Evolutionary conservation across 2,329 filamentous ascomycete species (phyloP), one percentile per base, ranked within the genome.

Genomic region (Trichoderma koningii): DNA sequence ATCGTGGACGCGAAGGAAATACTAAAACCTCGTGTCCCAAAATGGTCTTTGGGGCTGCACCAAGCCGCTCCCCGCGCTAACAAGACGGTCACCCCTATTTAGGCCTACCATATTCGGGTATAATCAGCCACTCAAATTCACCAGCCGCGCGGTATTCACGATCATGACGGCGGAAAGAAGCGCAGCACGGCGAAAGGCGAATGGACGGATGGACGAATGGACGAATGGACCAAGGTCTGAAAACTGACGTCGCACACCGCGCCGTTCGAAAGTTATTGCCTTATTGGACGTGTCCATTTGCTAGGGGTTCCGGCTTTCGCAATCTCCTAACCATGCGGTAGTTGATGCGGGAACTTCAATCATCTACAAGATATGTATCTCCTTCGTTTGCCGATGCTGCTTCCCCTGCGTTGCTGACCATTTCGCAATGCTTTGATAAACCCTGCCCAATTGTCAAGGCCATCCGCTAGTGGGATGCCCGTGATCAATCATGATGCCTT

Each of bases 1-100:
- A 55, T 63, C 60, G 34, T 55, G 48, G 50, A 12, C 52, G 60
- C 41, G 60, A 53, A 62, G 48, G 41, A 63, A 41, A 63, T 63
- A 55, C 21, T 60, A 59, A 66, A 70, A 72, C 55, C 72, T 76
- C 74, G 73, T 76, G 73, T 75, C 72, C 74, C 56, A 68, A 75
- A 73, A 71, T 72, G 74, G 72, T 61, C 57, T 56, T 30, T 56
- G 45, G 52, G 52, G 60, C 60, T 56, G 52, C 61, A 50, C 56
- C 15, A 44, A 64, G 17, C 61, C 61, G 61, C 52, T 50, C 42
- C 51, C 19, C 14, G 30, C 60, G 52, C 60, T 55, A 63, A 21
- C 15, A 28, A 28, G 15, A 48, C n/a, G 61, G 44, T 44, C 42
- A 41, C 61, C 61, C 61, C 61, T 30, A 56, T 64, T 51, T 64